Percentiles rank a stretch among this genome's conserved stretches.
Evolutionary conservation across 1,284 basidiomycete genomes (phyloP).

Genomic region (Schizophyllum amplum): DNA sequence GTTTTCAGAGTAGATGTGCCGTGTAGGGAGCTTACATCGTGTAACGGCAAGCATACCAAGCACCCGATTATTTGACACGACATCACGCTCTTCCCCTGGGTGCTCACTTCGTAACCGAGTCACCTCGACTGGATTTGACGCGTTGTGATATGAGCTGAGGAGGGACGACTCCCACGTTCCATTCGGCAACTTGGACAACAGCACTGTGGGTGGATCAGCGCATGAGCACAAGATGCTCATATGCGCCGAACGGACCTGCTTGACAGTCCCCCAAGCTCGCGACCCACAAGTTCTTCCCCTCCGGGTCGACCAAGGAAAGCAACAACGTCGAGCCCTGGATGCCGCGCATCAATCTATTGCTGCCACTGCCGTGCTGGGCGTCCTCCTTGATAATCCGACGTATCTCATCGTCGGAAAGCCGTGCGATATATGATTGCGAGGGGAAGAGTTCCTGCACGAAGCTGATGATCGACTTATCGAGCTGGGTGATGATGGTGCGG

Average conservation of each 20-base stretch:
- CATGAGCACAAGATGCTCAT: background rate
- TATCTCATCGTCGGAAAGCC: conserved; percentile 27
- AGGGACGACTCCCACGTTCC: conserved; percentile 21
- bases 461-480: conserved; percentile 29
- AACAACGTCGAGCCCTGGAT: conserved; percentile 30
- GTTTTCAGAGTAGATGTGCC: background rate
- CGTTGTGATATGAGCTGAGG: conserved; percentile 28
- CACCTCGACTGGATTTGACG: conserved; percentile 20
- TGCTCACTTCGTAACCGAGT: conserved; percentile 24
- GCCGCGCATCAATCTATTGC: conserved; percentile 22
- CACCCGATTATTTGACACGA: conserved; percentile 20
- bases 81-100: conserved; percentile 23
- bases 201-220: conserved; percentile 16
- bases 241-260: conserved; percentile 19
- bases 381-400: conserved; percentile 26
- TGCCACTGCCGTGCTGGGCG: conserved; percentile 16
- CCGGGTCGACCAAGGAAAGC: conserved; percentile 24
- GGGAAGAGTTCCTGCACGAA: conserved; percentile 24
- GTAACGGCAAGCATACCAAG: conserved; percentile 28
- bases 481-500: conserved; percentile 1
- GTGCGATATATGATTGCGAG: conserved; percentile 8
- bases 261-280: conserved; percentile 31
- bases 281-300: conserved; percentile 25
- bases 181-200: conserved; percentile 16
- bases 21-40: conserved; percentile 18